Evolutionary conservation across 495 filamentous ascomycete species (phyloP), one percentile per base, ranked within the genome.

Genomic region (Cercophora scortea): DNA sequence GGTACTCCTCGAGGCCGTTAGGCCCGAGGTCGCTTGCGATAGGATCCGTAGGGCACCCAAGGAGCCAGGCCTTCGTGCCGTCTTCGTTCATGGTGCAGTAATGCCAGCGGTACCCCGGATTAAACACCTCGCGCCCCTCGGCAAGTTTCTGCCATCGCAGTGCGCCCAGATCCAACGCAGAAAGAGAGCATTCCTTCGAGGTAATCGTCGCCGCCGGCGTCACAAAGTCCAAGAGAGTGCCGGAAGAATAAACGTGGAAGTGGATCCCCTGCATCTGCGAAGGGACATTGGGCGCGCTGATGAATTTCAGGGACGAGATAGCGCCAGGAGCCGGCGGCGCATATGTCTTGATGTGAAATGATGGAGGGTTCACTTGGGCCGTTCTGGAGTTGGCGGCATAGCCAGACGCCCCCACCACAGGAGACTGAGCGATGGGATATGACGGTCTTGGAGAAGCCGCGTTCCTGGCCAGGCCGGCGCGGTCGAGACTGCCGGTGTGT

Each of bases 71-170:
- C 59, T 94, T 95, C 3, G 93, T 96, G 1, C 89, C 90, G 50
- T 90, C 85, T 55, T 93, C 82, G 63, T 96, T 90, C 67, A 95
- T 84, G 0, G 89, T 90, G 64, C 93, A 96, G 64, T 98, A 98
- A 66, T 96, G 92, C 94, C 94, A 97, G 46, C 90, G 82, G 65
- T 90, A 97, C 9, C 85, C 85, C 1, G 82, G 76, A 49, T 86
- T 78, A 70, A 96, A 96, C 19, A 97, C 86, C 62, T 97, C 94
- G 32, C 85, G 85, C 8, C 93, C 94, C 55, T 96, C 91, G 9
- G 90, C 91, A 7, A 98, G 71, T 61, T 88, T 91, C 64, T 93
- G 89, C 93, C 93, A 98, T 38, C 89, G 83, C 46, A 96, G 69
- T 12, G 88, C 82, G 49, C 84, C 84, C 11, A 98, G 75, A 45